phyloP scores from a whole-genome alignment of 148 eudicot species.

The Simmondsia chinensis region DNA sequence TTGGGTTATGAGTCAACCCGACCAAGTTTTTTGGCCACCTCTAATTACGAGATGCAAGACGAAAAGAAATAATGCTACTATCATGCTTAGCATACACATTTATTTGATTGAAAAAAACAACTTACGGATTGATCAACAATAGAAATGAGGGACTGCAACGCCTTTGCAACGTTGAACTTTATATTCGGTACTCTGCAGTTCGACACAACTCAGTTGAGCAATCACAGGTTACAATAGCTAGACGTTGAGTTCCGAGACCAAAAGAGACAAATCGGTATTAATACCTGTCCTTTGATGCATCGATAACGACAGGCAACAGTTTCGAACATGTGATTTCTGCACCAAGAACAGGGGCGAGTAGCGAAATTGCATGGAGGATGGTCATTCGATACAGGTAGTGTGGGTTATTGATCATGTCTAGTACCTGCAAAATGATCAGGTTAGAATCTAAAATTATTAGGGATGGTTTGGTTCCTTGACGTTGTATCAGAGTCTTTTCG shows the following conservation, averaged over 20 bases:
- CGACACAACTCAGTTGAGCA: conserved; percentile 4
- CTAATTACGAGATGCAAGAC: too few species aligned
- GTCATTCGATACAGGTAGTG: conserved; percentile 96
- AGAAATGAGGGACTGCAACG: conserved; percentile 69
- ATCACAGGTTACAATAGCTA: background rate
- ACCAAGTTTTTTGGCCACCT: too few species aligned
- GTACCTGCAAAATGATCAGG: conserved; percentile 47
- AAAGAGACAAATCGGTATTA: conserved; percentile 1
- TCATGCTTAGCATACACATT: too few species aligned
- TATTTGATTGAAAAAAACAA: too few species aligned
- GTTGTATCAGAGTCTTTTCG: too few species aligned
- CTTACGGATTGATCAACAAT: conserved; percentile 79
- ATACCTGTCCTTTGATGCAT: conserved; percentile 83
- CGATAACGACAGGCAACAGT: conserved; percentile 64
- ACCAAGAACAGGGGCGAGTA: conserved; percentile 94
- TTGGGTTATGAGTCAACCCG: too few species aligned
- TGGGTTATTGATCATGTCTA: conserved; percentile 85
- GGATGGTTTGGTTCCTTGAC: too few species aligned
- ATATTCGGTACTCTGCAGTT: conserved; percentile 75
- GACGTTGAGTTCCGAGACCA: background rate
- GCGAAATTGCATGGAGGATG: conserved; percentile 65
- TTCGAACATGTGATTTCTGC: conserved; percentile 84
- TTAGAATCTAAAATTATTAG: too few species aligned
- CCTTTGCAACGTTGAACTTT: conserved; percentile 92
- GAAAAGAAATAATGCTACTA: too few species aligned